These are phyloP conservation scores for Fusarium pseudocircinatum DNA, from an alignment of 2,329 filamentous ascomycete species.

Conservation along the genomic window DNA sequence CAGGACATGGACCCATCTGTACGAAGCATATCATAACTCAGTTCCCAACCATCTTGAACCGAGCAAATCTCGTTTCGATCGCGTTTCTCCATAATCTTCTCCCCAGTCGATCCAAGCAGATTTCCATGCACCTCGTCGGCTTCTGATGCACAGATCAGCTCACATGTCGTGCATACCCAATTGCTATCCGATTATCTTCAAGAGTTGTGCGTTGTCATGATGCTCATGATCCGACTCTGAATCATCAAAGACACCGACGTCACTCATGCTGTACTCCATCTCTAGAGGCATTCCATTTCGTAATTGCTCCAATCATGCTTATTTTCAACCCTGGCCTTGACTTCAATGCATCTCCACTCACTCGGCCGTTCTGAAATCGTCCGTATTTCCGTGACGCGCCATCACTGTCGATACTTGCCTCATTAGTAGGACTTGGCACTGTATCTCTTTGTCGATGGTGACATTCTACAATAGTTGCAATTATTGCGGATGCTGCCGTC, in stretches of 20 bases:
- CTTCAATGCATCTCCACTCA: conserved; percentile 14
- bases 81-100: background rate
- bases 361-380: background rate
- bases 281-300: background rate
- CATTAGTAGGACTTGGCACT: background rate
- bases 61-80: conserved; percentile 10
- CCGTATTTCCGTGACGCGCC: conserved; percentile 20
- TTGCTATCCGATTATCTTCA: background rate
- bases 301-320: conserved; percentile 17
- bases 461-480: background rate
- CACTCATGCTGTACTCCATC: background rate
- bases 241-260: background rate
- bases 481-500: conserved; percentile 21
- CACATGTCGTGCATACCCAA: background rate
- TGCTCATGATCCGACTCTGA: background rate
- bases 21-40: conserved; percentile 22
- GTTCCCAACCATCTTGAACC: conserved; percentile 6
- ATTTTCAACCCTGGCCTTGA: conserved; percentile 12
- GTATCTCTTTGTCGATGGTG: background rate
- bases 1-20: background rate
- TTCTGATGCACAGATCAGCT: conserved; percentile 11
- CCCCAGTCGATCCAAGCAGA: background rate
- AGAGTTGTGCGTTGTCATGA: background rate
- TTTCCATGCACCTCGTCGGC: background rate
- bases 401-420: conserved; percentile 36